Evolutionary conservation across 805 yeast genomes (phyloP).

Genomic region (Candida tammaniensis): DNA sequence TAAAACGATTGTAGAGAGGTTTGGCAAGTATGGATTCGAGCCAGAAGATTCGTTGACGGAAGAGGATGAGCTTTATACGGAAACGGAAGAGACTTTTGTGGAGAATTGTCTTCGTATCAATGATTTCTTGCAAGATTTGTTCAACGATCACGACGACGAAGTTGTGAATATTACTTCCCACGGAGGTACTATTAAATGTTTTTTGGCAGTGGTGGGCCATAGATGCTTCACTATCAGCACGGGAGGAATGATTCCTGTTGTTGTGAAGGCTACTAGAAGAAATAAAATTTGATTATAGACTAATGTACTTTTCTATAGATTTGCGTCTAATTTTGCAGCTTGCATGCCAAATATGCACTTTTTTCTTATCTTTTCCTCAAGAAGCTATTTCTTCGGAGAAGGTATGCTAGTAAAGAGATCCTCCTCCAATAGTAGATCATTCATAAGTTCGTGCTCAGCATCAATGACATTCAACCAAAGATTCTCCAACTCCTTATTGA

Average conservation of each 20-base stretch:
- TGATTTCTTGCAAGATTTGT: conserved; percentile 38
- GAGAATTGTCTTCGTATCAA: conserved; percentile 52
- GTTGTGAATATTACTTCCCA: conserved; percentile 46
- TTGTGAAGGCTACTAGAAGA: conserved; percentile 40
- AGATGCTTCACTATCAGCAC: conserved; percentile 57
- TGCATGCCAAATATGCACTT: no score
- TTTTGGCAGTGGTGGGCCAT: conserved; percentile 47
- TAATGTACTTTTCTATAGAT: no score
- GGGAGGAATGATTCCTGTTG: conserved; percentile 63
- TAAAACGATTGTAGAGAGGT: conserved; percentile 35
- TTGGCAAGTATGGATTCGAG: conserved; percentile 31
- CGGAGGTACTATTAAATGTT: conserved; percentile 51
- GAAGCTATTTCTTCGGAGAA: no score
- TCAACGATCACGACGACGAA: conserved; percentile 18
- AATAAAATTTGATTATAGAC: neutral
- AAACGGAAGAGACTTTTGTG: conserved; percentile 43
- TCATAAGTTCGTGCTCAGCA: no score
- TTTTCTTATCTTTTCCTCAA: no score
- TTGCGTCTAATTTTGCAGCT: no score
- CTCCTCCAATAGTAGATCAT: no score
- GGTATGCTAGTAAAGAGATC: no score
- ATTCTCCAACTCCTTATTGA: conserved; percentile 6
- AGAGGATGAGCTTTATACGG: conserved; percentile 44
- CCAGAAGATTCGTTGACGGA: conserved; percentile 38
- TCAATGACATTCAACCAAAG: conserved; percentile 6